These are phyloP conservation scores for Lasiodiplodia gonubiensis DNA, from an alignment of 2,329 filamentous ascomycete species.

Conservation along the genomic window DNA sequence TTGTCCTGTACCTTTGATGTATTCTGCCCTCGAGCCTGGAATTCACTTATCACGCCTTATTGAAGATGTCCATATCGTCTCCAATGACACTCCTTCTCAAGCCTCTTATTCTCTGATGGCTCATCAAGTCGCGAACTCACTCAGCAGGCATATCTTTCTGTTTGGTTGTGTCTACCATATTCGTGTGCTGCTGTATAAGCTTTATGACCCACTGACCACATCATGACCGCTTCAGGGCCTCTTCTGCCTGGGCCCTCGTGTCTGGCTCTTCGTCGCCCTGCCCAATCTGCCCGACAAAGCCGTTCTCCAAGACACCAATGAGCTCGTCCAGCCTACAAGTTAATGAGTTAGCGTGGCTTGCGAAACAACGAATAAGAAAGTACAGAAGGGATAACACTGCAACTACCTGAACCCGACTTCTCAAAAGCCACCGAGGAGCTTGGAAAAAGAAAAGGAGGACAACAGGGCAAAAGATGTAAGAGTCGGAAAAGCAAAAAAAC, in stretches of 20 bases:
- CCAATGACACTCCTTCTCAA: background rate
- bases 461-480: background rate
- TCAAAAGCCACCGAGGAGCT: background rate
- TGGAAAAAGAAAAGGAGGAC: background rate
- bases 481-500: background rate
- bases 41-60: background rate
- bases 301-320: slow-evolving; percentile 73
- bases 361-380: background rate
- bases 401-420: too few species aligned
- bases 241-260: slow-evolving; percentile 36
- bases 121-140: background rate
- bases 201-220: background rate
- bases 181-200: background rate
- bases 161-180: background rate
- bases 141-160: background rate
- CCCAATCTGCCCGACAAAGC: slow-evolving; percentile 64
- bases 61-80: background rate
- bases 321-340: slow-evolving; percentile 71
- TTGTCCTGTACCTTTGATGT: background rate
- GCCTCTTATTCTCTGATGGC: background rate
- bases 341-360: background rate
- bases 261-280: slow-evolving; percentile 38
- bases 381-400: background rate
- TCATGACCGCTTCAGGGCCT: slow-evolving; percentile 30
- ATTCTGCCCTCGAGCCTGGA: background rate